Base-by-base conservation (phyloP, 192 early-diverging fungal genomes). In the Gaertneriomyces sp. region DNA sequence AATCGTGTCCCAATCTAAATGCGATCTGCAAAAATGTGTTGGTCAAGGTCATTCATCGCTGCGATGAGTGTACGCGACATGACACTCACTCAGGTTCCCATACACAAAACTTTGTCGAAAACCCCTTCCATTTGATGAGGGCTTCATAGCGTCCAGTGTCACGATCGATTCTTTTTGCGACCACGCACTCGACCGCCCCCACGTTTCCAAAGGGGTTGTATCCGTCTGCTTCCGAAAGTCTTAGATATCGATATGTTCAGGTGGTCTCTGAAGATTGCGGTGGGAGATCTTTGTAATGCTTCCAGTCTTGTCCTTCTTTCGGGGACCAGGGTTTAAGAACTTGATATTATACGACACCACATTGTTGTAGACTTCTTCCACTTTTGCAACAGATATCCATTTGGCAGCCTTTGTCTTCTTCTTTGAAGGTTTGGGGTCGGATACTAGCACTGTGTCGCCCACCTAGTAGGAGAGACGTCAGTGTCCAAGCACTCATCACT, bases 1-100 rank as follows among this genome's bases (percentile, higher is more conserved):
- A 47, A 47, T 47, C 9, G 9, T n/a, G 46, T 47, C 46, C 46
- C 46, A 47, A n/a, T 47, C n/a, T n/a, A 47, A 47, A 47, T 47
- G 46, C 9, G n/a, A n/a, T n/a, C n/a, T n/a, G n/a, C n/a, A n/a
- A n/a, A n/a, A n/a, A n/a, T n/a, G n/a, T n/a, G n/a, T n/a, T n/a
- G n/a, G n/a, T n/a, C n/a, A 47, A 47, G n/a, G 46, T 47, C 46
- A 47, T 47, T 47, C 46, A 47, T 47, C 46, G 46, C 46, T 10
- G 46, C 46, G 46, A 47, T 47, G 46, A 47, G 46, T 47, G 46
- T n/a, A n/a, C n/a, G n/a, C n/a, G n/a, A n/a, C n/a, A n/a, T n/a
- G n/a, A n/a, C n/a, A n/a, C n/a, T n/a, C 46, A 10, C 46, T 47
- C 46, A n/a, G 46, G 46, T 47, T 47, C 46, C 46, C 46, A 47